phyloP scores from a whole-genome alignment of 2,329 filamentous ascomycete genomes.

The Paraconiothyrium brasiliense region DNA sequence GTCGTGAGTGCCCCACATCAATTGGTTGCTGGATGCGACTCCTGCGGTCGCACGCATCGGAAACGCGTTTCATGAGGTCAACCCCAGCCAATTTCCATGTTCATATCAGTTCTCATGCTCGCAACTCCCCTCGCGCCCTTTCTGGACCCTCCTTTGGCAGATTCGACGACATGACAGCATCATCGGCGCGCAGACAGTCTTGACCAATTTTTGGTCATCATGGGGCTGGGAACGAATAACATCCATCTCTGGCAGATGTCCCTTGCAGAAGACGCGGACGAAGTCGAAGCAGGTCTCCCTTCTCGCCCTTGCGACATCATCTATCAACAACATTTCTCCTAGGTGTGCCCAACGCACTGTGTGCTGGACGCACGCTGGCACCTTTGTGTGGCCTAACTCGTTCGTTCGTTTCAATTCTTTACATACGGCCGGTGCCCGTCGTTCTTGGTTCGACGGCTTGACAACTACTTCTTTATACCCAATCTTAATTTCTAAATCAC shows the following conservation, averaged over 20 bases:
- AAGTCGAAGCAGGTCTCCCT: slow-evolving; percentile 28
- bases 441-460: not conserved
- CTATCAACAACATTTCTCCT: slow-evolving; percentile 6
- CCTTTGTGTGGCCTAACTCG: not conserved
- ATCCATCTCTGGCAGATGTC: slow-evolving; percentile 38
- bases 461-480: slow-evolving; percentile 10
- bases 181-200: slow-evolving; percentile 29
- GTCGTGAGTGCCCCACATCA: slow-evolving; percentile 26
- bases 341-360: slow-evolving; percentile 4
- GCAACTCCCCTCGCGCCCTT: slow-evolving; percentile 13
- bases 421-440: not conserved
- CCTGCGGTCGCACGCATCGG: slow-evolving; percentile 38
- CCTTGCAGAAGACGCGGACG: slow-evolving; percentile 30
- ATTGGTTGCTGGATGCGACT: slow-evolving; percentile 36
- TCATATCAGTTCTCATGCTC: slow-evolving; percentile 31
- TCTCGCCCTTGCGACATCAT: slow-evolving; percentile 13
- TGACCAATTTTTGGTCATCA: slow-evolving; percentile 38
- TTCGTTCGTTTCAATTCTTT: not conserved
- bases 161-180: slow-evolving; percentile 23
- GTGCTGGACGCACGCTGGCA: slow-evolving; percentile 10
- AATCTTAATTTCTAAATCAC: slow-evolving; percentile 23
- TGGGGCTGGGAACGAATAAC: slow-evolving; percentile 35
- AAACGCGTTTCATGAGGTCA: slow-evolving; percentile 40
- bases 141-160: slow-evolving; percentile 18
- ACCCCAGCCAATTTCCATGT: slow-evolving; percentile 28